phyloP scores from a whole-genome alignment of 2,329 filamentous ascomycete species.

The Xylariaceae sp. region DNA sequence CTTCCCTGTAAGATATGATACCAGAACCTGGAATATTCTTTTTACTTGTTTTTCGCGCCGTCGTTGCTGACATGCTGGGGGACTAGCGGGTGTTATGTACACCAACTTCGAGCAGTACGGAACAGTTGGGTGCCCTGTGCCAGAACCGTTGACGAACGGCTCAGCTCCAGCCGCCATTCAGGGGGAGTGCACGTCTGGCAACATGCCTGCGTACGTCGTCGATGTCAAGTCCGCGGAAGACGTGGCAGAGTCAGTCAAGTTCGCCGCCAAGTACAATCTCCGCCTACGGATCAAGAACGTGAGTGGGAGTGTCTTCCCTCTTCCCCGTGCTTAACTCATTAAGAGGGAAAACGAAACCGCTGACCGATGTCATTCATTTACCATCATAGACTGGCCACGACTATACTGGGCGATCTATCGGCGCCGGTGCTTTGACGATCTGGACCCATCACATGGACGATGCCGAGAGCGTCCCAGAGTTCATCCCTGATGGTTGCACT shows the following conservation, averaged over 20 bases:
- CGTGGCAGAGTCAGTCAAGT: background rate
- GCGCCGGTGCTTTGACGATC: background rate
- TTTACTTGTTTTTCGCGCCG: too few relatives aligned
- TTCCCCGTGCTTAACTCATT: background rate
- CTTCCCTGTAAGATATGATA: conserved; percentile 2
- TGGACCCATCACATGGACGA: conserved; percentile 2
- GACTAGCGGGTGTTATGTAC: conserved; percentile 5
- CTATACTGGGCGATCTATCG: conserved; percentile 3
- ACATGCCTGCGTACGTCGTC: conserved; percentile 5
- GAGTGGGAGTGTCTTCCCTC: background rate
- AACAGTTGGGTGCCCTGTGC: background rate
- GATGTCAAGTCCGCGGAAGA: background rate
- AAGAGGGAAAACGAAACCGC: background rate
- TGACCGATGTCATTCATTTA: background rate
- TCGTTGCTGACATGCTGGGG: background rate
- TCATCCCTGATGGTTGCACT: background rate
- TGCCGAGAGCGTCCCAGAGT: background rate
- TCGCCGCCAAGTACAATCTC: conserved; percentile 3
- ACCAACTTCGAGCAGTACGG: conserved; percentile 4
- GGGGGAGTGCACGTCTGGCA: conserved; percentile 2
- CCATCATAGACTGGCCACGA: conserved; percentile 2
- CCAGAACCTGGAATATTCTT: too few relatives aligned
- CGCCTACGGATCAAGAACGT: conserved; percentile 8
- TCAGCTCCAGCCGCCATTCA: conserved; percentile 1
- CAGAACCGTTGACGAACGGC: background rate